Base-by-base conservation (phyloP, 495 filamentous ascomycete genomes). In the Lasiosphaeriaceae sp. region DNA sequence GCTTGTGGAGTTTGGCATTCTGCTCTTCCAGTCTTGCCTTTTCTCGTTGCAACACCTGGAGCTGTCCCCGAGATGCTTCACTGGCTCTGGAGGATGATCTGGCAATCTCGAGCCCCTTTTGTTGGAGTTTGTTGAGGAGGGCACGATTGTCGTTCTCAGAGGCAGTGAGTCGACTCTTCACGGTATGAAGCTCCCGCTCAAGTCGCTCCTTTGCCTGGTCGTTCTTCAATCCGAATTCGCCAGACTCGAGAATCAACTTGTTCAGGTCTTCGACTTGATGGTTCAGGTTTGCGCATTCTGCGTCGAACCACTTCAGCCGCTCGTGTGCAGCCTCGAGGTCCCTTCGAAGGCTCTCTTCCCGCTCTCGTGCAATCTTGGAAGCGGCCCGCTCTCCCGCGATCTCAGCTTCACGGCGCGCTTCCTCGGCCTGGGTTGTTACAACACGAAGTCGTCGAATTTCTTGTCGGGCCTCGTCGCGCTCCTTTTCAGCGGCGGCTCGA, bases 61-160 rank as follows among this genome's bases (percentile, higher is more conserved):
- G 74, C 47, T 91, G 86, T n/a, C 85, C 80, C 19, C 92, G 84
- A 45, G 93, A 90, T 54, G 83, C 88, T 55, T 98, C 94, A 53
- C 83, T 90, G 24, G 90, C 94, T 55, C 84, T 86, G 2, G 93
- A 95, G 58, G 83, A 90, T 4, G 94, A 93, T 41, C 95, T 81
- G 26, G 92, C 93, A 66, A 98, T 94, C 66, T 98, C 94, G 8
- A 98, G 84, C 45, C 95, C 95, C 80, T 98, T 98, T 64, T 97
- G 93, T 62, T 98, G 94, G 11, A 98, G 80, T 71, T 97, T 97
- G 67, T 96, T 98, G 47, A 97, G 79, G 0, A 98, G 77, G 35
- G 92, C 86, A n/a, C 90, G 86, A 64, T 97, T 97, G 72, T 97
- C 94, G 65, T 97, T 97, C 65, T 98, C 94, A 0, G 94, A 97